phyloP scores from a whole-genome alignment of 495 filamentous ascomycete genomes.

The Lasiosphaeria miniovina region DNA sequence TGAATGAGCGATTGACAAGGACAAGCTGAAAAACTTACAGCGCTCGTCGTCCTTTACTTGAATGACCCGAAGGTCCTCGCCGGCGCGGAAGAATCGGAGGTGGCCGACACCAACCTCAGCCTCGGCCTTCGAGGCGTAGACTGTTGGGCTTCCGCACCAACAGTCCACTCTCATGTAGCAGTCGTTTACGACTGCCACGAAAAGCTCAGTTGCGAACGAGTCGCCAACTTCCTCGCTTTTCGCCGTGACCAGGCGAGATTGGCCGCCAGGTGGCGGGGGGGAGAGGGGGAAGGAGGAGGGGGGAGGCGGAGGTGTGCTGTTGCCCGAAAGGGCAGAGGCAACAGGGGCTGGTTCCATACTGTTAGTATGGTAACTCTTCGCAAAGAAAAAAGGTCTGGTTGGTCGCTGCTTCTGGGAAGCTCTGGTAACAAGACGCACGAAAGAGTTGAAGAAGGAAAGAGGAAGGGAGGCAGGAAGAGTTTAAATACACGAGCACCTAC shows the following conservation, averaged over 20 bases:
- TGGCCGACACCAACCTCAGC: slow-evolving; percentile 24
- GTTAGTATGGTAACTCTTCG: too few relatives aligned
- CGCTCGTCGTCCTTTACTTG: slow-evolving; percentile 28
- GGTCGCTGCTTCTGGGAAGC: too few relatives aligned
- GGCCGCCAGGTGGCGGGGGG: slow-evolving; percentile 6
- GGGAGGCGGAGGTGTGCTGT: too few relatives aligned
- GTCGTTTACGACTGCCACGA: slow-evolving; percentile 26
- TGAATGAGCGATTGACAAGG: too few relatives aligned
- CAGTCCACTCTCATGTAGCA: slow-evolving; percentile 25
- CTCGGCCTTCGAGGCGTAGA: slow-evolving; percentile 22
- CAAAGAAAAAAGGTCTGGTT: too few relatives aligned
- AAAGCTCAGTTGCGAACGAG: slow-evolving; percentile 24
- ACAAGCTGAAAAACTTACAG: slow-evolving; percentile 14
- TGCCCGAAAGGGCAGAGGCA: too few relatives aligned
- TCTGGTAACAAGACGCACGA: too few relatives aligned
- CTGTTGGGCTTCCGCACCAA: slow-evolving; percentile 20
- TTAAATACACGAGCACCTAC: too few relatives aligned
- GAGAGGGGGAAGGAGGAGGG: neutral
- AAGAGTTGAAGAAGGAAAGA: too few relatives aligned
- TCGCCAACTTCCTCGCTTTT: slow-evolving; percentile 18
- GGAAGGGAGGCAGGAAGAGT: too few relatives aligned
- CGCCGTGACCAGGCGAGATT: slow-evolving; percentile 12
- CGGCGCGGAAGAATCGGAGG: slow-evolving; percentile 29
- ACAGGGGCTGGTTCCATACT: too few relatives aligned
- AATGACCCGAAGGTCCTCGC: slow-evolving; percentile 20